These are phyloP conservation scores for Aspergillus quadricinctus DNA, from an alignment of 2,329 filamentous ascomycete species.

Conservation along the genomic window DNA sequence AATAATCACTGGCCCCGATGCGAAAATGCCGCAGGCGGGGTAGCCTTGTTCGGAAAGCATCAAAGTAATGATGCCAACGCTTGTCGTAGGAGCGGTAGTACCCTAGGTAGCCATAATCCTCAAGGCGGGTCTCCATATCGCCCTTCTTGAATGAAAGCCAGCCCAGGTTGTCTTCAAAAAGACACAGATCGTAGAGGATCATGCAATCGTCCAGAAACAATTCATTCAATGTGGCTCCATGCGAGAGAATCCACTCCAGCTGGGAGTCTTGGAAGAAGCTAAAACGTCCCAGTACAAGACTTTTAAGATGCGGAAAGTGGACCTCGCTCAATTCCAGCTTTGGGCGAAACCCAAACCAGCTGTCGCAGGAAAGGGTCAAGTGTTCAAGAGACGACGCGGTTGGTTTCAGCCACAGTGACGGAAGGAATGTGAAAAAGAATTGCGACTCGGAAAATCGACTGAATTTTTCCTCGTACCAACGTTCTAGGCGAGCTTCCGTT, in stretches of 20 bases:
- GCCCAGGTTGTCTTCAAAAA: conserved; percentile 27
- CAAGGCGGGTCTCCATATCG: background rate
- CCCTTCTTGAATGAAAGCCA: conserved; percentile 35
- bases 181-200: conserved; percentile 21
- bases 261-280: conserved; percentile 45
- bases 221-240: conserved; percentile 37
- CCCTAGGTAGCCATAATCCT: background rate
- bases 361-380: conserved; percentile 37
- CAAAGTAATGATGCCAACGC: conserved; percentile 20
- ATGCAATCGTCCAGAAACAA: conserved; percentile 44
- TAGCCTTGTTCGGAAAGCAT: conserved; percentile 12
- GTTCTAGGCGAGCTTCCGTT: background rate
- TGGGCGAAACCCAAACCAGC: conserved; percentile 41
- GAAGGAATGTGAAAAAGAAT: background rate
- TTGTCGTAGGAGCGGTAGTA: conserved; percentile 5
- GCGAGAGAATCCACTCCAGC: conserved; percentile 43
- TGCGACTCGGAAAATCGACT: background rate
- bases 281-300: conserved; percentile 39
- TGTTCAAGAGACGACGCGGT: conserved; percentile 20
- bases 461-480: no score
- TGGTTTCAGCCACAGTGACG: conserved; percentile 8
- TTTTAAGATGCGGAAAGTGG: conserved; percentile 38
- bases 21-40: conserved; percentile 13
- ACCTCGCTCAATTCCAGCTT: conserved; percentile 31
- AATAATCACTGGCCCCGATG: conserved; percentile 4